These are phyloP conservation scores for Friedmanniomyces endolithicus DNA, from an alignment of 495 filamentous ascomycete species.

Conservation along the genomic window DNA sequence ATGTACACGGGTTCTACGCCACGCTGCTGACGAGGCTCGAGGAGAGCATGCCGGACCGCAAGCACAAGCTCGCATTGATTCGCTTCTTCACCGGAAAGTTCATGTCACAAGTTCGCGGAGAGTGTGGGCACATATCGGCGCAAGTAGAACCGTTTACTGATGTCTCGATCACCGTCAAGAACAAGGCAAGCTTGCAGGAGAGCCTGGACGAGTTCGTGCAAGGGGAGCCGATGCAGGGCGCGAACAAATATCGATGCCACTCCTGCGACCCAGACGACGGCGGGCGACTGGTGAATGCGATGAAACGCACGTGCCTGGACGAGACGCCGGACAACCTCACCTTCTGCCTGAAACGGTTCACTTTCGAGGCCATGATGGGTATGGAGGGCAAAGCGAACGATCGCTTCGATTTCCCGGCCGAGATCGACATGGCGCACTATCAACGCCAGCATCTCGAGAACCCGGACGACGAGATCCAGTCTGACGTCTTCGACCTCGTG, in stretches of 20 bases:
- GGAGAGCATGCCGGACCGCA: constrained; percentile 54
- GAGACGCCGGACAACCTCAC: constrained; percentile 90
- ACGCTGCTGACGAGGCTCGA: constrained; percentile 87
- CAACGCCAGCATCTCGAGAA: constrained; percentile 75
- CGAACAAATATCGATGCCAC: constrained; percentile 97
- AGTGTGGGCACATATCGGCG: constrained; percentile 89
- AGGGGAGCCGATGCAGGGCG: constrained; percentile 93
- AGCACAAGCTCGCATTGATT: constrained; percentile 62
- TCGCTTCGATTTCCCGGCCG: constrained; percentile 71
- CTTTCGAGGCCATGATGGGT: constrained; percentile 78
- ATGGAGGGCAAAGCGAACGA: constrained; percentile 92
- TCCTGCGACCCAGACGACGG: constrained; percentile 51
- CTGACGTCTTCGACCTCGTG: constrained; percentile 81
- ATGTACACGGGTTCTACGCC: constrained; percentile 96
- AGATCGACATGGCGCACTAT: constrained; percentile 84
- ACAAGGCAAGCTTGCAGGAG: constrained; percentile 70
- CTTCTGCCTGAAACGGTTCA: constrained; percentile 92
- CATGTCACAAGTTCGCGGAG: constrained; percentile 88
- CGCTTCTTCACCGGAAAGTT: constrained; percentile 84
- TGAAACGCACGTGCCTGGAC: constrained; percentile 85
- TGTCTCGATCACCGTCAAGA: constrained; percentile 94
- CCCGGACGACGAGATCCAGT: constrained; percentile 36
- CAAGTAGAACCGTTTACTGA: constrained; percentile 82
- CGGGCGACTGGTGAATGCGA: constrained; percentile 73
- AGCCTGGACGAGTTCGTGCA: constrained; percentile 89